Conservation (phyloP, 345 rosid genomes). For the Bruguiera gymnorhiza region DNA sequence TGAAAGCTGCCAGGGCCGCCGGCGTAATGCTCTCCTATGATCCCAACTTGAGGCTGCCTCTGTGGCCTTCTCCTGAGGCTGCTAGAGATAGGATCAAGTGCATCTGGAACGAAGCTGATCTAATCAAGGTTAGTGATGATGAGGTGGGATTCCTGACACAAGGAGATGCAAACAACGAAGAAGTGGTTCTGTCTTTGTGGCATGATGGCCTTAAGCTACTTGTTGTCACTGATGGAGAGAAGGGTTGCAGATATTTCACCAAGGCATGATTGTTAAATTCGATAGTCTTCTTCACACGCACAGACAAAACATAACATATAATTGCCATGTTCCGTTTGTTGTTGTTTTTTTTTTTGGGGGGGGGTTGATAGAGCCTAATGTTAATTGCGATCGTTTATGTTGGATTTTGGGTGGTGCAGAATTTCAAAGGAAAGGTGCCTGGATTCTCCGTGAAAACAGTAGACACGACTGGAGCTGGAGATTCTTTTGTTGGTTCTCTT, state of each 20-base stretch:
- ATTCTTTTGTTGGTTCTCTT: constrained; percentile 59
- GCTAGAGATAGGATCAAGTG: constrained; percentile 59
- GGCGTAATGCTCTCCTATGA: constrained; percentile 59
- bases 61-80: constrained; percentile 59
- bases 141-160: constrained; percentile 54
- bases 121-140: constrained; percentile 65
- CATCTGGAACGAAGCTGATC: constrained; percentile 62
- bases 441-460: constrained; percentile 51
- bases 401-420: constrained; percentile 20
- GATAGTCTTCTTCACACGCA: not conserved
- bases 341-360: not conserved
- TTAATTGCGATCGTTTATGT: not conserved
- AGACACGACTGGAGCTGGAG: constrained; percentile 72
- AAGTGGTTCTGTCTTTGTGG: constrained; percentile 49
- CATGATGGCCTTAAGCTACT: constrained; percentile 54
- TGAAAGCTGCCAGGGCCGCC: constrained; percentile 61
- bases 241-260: constrained; percentile 63
- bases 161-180: constrained; percentile 53
- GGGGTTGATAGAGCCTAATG: not conserved
- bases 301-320: no score
- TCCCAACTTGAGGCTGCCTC: constrained; percentile 64
- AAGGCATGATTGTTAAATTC: constrained; percentile 27
- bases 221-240: constrained; percentile 62
- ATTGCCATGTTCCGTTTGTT: not conserved
- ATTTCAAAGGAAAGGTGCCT: constrained; percentile 44